Base-by-base conservation (phyloP, 768 basidiomycete species). In the Amanita brunnescens region DNA sequence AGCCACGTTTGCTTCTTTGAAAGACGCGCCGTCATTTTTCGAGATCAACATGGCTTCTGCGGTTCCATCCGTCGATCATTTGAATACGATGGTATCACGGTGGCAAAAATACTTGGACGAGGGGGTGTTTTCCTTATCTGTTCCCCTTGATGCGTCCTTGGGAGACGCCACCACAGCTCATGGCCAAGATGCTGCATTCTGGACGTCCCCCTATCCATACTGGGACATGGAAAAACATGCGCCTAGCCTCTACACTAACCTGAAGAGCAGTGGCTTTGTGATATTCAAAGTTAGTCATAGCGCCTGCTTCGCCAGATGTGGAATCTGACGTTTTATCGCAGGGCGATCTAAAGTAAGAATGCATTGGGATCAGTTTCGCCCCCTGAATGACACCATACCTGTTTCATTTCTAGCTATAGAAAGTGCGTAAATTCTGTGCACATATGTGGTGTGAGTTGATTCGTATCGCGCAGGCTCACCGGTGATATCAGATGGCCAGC, bases 401-500 rank as follows among this genome's bases (percentile, higher is more conserved):
- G 5, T 20, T 21, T 35, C 26, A 21, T 21, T 30, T 46, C 51
- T 52, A 87, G 86, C 61, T 93, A 89, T 64, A 80, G 91, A 63
- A 94, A 92, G 91, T 92, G 58, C 42, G 86, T 61, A 48, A 6
- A 9, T 21, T 9, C 10, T 52, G 30, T 41, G 6, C 2, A 7
- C 42, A 20, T 43, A 24, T 42, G 23, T 39, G 53, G 32, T 3
- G 24, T n/a, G n/a, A n/a, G n/a, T 6, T 37, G 20, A 38, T 16
- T 16, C 30, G 49, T 49, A 33, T n/a, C 14, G 18, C n/a, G 5
- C 61, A 97, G 91, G 61, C 75, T 98, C 30, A 85, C 91, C 0
- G 89, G 89, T 3, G 95, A 99, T 62, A 73, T 93, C 24, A 72
- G 74, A 59, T 99, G 95, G 95, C 87, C 89, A 0, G 76, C 82